These are phyloP conservation scores for Paxillus ammoniavirescens DNA, from an alignment of 768 basidiomycete species.

Conservation along the genomic window DNA sequence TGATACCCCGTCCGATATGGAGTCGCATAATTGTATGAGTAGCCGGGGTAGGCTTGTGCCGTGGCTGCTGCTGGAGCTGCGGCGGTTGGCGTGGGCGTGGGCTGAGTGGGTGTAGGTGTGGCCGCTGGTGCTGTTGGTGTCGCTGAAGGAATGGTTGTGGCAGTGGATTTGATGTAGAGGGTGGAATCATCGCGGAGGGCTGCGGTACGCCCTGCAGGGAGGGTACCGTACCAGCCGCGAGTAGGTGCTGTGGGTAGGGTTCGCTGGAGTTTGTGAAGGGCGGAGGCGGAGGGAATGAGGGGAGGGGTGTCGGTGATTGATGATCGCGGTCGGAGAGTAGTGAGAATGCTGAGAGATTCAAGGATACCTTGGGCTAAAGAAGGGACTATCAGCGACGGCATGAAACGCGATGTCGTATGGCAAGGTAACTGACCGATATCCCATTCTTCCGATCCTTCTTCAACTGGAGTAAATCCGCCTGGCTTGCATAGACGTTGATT, in stretches of 20 bases:
- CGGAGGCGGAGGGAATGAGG: conserved; percentile 59
- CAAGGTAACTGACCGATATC: conserved; percentile 60
- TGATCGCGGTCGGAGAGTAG: conserved; percentile 68
- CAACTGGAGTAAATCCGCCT: conserved; percentile 46
- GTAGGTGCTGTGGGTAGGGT: conserved; percentile 61
- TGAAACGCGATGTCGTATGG: conserved; percentile 3
- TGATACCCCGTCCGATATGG: conserved; percentile 32
- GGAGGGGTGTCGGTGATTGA: conserved; percentile 41
- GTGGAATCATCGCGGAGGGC: conserved; percentile 78
- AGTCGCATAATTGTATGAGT: conserved; percentile 37
- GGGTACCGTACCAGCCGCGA: conserved; percentile 73
- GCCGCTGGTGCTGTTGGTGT: conserved; percentile 33
- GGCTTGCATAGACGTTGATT: conserved; percentile 48
- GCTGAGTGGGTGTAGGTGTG: conserved; percentile 32
- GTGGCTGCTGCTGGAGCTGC: conserved; percentile 23
- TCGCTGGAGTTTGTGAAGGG: conserved; percentile 69
- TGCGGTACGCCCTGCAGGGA: conserved; percentile 52
- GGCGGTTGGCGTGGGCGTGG: conserved; percentile 21
- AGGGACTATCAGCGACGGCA: conserved; percentile 9
- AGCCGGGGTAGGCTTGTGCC: conserved; percentile 30
- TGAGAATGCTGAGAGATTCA: conserved; percentile 63
- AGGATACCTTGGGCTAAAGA: conserved; percentile 66
- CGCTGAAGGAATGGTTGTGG: conserved; percentile 32
- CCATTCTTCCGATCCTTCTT: conserved; percentile 80
- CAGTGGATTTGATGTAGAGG: conserved; percentile 55